phyloP scores from a whole-genome alignment of 495 filamentous ascomycete species.

The Xylaria acuta region DNA sequence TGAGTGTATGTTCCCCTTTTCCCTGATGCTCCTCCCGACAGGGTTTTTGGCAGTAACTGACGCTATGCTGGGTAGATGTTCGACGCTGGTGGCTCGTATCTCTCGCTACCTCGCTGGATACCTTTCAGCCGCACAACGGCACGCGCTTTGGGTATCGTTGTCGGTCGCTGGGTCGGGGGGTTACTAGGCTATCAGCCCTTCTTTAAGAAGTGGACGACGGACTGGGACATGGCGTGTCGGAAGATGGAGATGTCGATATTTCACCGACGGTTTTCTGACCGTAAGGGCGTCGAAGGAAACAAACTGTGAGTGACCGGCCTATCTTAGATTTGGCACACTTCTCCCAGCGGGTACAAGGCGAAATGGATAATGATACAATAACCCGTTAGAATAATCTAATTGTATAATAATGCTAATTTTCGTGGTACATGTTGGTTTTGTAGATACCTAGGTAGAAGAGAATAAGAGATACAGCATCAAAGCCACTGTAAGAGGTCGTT shows the following conservation, averaged over 20 bases:
- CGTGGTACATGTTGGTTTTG: not conserved
- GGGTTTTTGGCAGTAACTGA: constrained; percentile 1
- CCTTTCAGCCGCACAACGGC: constrained; percentile 49
- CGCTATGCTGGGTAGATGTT: constrained; percentile 43
- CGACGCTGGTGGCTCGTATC: constrained; percentile 57
- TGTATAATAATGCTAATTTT: not conserved
- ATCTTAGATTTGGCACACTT: no score
- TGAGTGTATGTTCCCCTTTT: constrained; percentile 44
- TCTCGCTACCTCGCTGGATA: constrained; percentile 53
- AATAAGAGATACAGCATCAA: not conserved
- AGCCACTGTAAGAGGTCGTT: no score
- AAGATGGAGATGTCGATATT: constrained; percentile 53
- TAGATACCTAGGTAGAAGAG: not conserved
- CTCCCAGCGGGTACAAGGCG: not conserved
- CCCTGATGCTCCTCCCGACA: not conserved
- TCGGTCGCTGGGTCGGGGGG: constrained; percentile 56
- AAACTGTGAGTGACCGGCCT: not conserved
- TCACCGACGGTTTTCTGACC: constrained; percentile 42
- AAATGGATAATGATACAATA: not conserved
- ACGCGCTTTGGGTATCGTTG: constrained; percentile 47
- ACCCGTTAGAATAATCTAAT: not conserved
- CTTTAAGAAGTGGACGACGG: constrained; percentile 56
- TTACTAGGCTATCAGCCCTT: constrained; percentile 61
- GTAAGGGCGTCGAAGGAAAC: not conserved
- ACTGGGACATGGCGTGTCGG: constrained; percentile 55